Evolutionary conservation across 2,329 filamentous ascomycete species (phyloP), one percentile per base, ranked within the genome.

Genomic region (Intubia oerlemansii): DNA sequence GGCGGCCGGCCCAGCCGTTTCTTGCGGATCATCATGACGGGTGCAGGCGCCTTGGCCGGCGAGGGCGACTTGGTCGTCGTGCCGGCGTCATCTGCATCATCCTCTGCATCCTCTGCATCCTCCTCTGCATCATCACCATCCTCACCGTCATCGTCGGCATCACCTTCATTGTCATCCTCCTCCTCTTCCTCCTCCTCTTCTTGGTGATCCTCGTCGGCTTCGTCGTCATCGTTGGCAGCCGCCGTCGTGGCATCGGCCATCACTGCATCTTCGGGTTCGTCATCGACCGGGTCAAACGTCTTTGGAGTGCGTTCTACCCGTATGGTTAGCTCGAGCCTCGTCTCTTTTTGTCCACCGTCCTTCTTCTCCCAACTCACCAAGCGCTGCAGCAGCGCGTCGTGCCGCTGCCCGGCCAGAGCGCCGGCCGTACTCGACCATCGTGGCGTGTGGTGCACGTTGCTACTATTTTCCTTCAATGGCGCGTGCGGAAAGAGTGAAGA

Each of bases 1-100:
- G 81, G 79, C 3, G 81, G 81, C 10, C 82, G 68, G 13, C 82
- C 82, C n/a, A 84, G 62, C 29, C 81, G 71, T 49, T 78, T 78
- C 43, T 75, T 67, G 30, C 78, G 68, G 34, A 81, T 62, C 25
- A 75, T 61, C 15, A 65, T 62, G 33, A 59, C 66, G 16, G 69
- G 69, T 2, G 58, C 56, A 13, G 63, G 61, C 1, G 59, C 18
- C 21, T 5, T 24, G 17, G 10, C 10, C 28, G 3, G 69, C 56
- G 17, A n/a, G 25, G 34, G 78, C 62, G 20, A 59, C 42, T 4
- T 44, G 51, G 13, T 49, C 48, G 36, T 48, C 50, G 25, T 48
- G 34, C 48, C 51, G n/a, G 51, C 51, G 25, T 20, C 21, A 9
- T 17, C 49, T 10, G 51, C 51, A 27, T 53, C 52, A 12, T 56